Conservation (phyloP, 2,329 filamentous ascomycete genomes). For the Ascochyta fabae region DNA sequence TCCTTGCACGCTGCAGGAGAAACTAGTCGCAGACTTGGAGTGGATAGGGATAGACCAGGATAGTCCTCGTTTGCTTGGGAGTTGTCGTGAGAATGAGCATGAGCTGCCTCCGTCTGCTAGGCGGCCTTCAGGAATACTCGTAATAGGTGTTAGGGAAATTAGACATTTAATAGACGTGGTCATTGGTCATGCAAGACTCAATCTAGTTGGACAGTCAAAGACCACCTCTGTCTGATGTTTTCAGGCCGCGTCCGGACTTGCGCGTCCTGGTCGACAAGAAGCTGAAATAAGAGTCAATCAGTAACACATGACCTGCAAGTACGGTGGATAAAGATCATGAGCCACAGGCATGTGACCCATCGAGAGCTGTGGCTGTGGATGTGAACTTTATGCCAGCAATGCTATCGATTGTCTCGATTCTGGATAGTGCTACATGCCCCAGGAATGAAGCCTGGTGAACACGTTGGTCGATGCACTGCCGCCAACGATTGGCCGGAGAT, state of each 20-base stretch:
- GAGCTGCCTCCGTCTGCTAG: background rate
- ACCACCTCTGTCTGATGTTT: background rate
- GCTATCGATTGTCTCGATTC: constrained; percentile 1
- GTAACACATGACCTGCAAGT: background rate
- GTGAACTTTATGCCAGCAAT: constrained; percentile 6
- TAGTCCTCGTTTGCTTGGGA: background rate
- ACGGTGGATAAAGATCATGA: constrained; percentile 14
- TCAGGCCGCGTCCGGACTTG: constrained; percentile 20
- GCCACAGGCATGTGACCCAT: constrained; percentile 29
- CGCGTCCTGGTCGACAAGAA: constrained; percentile 24
- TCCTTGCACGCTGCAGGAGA: background rate
- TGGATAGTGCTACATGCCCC: background rate
- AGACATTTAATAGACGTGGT: background rate
- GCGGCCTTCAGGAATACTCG: background rate
- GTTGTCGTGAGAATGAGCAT: background rate
- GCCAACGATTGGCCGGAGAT: constrained; percentile 3
- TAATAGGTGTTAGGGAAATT: background rate
- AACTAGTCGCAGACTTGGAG: background rate
- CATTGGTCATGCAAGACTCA: background rate
- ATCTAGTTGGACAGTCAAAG: background rate
- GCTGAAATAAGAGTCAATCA: constrained; percentile 23
- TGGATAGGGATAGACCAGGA: background rate
- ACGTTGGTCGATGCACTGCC: constrained; percentile 5
- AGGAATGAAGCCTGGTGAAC: constrained; percentile 1
- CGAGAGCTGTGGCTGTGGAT: constrained; percentile 36